A percentile compares a stretch with the other conserved stretches of the same genome.
Evolutionary conservation across 2,329 filamentous ascomycete species (phyloP).

Genomic region (Acrodontium crateriforme): DNA sequence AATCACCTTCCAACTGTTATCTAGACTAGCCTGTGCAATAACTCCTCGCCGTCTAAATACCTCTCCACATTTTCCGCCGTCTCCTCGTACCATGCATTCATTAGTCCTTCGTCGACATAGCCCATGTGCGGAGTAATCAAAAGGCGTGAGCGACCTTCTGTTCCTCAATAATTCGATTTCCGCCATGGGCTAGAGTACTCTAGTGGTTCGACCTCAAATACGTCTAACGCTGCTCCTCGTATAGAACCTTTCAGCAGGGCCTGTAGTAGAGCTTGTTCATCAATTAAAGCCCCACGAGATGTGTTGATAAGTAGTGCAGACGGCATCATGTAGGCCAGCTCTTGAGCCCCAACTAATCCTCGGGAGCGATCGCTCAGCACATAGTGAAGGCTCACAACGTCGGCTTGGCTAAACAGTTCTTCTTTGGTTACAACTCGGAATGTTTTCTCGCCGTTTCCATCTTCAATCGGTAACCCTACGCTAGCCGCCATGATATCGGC

Average conservation of each 20-base stretch:
- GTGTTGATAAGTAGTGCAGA: constrained; percentile 54
- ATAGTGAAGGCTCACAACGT: constrained; percentile 57
- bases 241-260: constrained; percentile 42
- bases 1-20: neutral
- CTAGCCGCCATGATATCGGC: constrained; percentile 52
- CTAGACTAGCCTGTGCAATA: constrained; percentile 2
- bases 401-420: constrained; percentile 48
- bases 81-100: constrained; percentile 53
- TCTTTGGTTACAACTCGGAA: constrained; percentile 54
- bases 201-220: constrained; percentile 54
- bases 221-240: constrained; percentile 51
- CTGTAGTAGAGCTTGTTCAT: constrained; percentile 48
- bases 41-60: constrained; percentile 43
- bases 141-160: constrained; percentile 52
- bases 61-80: constrained; percentile 50
- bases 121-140: constrained; percentile 65
- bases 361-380: constrained; percentile 54
- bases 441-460: constrained; percentile 34
- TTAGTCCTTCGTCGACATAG: constrained; percentile 53
- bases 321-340: constrained; percentile 50
- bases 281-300: constrained; percentile 51
- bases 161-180: constrained; percentile 40
- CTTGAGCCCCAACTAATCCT: constrained; percentile 44
- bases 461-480: constrained; percentile 39
- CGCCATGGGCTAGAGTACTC: constrained; percentile 50